Evolutionary conservation across 768 basidiomycete species (phyloP).

Genomic region (Amanita brunnescens): DNA sequence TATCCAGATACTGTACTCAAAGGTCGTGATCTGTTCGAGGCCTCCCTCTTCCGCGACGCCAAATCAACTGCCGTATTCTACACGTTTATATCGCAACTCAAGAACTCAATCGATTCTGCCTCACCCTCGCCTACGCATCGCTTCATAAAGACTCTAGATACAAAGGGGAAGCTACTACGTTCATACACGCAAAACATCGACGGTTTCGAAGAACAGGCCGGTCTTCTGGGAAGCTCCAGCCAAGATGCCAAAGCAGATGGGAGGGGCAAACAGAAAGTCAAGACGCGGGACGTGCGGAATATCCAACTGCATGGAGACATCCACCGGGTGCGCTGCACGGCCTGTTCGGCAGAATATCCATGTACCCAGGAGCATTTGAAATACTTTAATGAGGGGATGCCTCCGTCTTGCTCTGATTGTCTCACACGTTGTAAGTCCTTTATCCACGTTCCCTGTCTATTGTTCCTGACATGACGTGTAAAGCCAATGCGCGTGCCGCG

Average conservation of each 20-base stretch:
- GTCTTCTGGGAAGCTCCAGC: slow-evolving; percentile 61
- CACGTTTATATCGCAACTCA: slow-evolving; percentile 89
- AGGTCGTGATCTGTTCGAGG: slow-evolving; percentile 93
- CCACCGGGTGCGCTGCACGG: slow-evolving; percentile 78
- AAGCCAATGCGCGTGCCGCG: slow-evolving; percentile 69
- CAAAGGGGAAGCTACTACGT: slow-evolving; percentile 76
- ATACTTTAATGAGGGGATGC: slow-evolving; percentile 57
- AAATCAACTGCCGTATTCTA: slow-evolving; percentile 87
- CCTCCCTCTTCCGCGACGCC: slow-evolving; percentile 80
- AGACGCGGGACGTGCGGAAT: slow-evolving; percentile 68
- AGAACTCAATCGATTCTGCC: slow-evolving; percentile 72
- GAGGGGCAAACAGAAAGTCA: slow-evolving; percentile 67
- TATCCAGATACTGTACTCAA: slow-evolving; percentile 79
- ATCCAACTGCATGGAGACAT: slow-evolving; percentile 95
- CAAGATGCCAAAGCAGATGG: slow-evolving; percentile 38
- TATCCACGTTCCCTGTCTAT: slow-evolving; percentile 1
- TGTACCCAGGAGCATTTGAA: slow-evolving; percentile 56
- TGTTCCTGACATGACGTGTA: slow-evolving; percentile 9
- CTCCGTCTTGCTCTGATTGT: slow-evolving; percentile 88
- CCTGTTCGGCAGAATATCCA: slow-evolving; percentile 74
- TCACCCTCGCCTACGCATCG: slow-evolving; percentile 79
- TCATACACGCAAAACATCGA: slow-evolving; percentile 99
- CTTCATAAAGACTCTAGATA: slow-evolving; percentile 79
- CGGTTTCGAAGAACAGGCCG: slow-evolving; percentile 78
- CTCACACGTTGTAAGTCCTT: slow-evolving; percentile 59